Conservation (phyloP, 306 rosid species). For the Sicyos edulis region DNA sequence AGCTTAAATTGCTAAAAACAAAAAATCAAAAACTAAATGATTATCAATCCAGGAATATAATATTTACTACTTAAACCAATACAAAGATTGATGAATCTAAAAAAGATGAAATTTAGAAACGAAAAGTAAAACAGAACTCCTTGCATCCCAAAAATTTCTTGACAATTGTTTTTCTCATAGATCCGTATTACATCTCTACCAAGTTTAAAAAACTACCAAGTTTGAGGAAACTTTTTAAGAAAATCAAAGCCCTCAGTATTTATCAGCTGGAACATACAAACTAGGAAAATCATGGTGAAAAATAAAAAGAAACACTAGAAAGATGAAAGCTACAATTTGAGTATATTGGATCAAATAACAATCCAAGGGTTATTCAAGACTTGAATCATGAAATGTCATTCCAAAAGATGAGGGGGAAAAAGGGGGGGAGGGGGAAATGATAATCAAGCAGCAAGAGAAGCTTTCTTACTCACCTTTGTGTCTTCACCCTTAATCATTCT, state of each 20-base stretch:
- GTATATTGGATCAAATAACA: conserved; percentile 11
- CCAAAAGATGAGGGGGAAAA: neutral
- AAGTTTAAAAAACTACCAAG: neutral
- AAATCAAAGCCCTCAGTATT: neutral
- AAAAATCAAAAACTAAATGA: no score
- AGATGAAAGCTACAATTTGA: conserved; percentile 2
- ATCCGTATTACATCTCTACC: neutral
- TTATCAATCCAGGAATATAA: no score
- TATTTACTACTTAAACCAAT: no score
- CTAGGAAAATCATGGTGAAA: no score
- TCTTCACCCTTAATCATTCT: conserved; percentile 59
- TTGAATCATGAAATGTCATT: neutral
- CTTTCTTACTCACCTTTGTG: conserved; percentile 46
- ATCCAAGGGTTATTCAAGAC: conserved; percentile 8
- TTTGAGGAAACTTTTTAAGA: neutral
- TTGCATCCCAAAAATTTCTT: neutral
- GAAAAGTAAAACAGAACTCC: neutral
- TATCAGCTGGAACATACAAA: neutral
- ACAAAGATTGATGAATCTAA: neutral
- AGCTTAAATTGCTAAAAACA: no score
- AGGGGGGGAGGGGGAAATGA: neutral
- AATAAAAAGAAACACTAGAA: neutral
- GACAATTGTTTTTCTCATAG: neutral
- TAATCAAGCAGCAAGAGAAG: conserved; percentile 34
- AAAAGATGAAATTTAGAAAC: neutral